These are phyloP conservation scores for Fraxinus paxiana DNA, from an alignment of 305 asterid genomes.

Conservation along the genomic window DNA sequence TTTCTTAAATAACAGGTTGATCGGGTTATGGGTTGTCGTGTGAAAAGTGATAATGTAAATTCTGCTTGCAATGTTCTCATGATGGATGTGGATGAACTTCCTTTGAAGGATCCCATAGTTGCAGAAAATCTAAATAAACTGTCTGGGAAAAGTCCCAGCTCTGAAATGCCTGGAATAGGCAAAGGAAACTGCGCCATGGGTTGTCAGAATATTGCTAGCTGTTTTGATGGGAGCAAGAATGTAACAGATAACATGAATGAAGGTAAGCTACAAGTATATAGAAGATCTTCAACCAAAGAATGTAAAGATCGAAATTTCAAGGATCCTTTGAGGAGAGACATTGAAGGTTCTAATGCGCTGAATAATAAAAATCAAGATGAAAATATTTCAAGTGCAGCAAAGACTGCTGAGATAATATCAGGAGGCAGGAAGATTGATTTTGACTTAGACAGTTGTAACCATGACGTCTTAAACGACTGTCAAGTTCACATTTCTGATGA, in stretches of 20 bases:
- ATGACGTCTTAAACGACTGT: conserved; percentile 17
- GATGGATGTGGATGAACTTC: conserved; percentile 2
- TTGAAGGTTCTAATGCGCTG: conserved; percentile 26
- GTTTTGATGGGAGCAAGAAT: not conserved
- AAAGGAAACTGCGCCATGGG: not conserved
- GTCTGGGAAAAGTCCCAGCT: not conserved
- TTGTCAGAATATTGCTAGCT: not conserved
- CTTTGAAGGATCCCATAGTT: not conserved
- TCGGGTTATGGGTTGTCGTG: conserved; percentile 45
- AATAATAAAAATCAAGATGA: conserved; percentile 23
- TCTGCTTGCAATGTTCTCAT: conserved; percentile 21
- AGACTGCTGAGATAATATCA: conserved; percentile 18
- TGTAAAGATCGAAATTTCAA: not conserved
- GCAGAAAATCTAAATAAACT: not conserved
- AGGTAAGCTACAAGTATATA: not conserved
- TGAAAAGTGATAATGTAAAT: conserved; percentile 32
- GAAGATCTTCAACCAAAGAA: conserved; percentile 3
- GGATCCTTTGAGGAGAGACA: conserved; percentile 24
- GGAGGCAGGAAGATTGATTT: conserved; percentile 27
- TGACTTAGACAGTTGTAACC: conserved; percentile 19
- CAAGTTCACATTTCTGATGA: conserved; percentile 14
- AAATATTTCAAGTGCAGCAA: conserved; percentile 20
- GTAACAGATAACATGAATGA: not conserved
- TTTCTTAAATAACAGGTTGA: conserved; percentile 34
- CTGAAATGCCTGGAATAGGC: not conserved